Conservation (phyloP, 176 grass and related monocot species). For the Eragrostis nindensis region DNA sequence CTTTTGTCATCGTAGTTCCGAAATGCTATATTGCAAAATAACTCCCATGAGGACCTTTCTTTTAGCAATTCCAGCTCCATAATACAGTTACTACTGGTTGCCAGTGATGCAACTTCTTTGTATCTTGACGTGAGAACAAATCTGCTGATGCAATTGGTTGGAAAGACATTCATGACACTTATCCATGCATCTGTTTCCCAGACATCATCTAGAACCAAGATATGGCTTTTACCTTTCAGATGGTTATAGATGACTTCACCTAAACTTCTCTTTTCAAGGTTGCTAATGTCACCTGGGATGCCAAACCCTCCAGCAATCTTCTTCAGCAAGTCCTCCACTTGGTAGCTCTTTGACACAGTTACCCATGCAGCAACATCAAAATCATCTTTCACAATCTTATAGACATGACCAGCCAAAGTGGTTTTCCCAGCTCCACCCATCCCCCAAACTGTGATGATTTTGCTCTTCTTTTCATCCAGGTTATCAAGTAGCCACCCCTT, state of each 20-base stretch:
- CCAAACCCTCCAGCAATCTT: background rate
- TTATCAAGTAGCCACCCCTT: background rate
- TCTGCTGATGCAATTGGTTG: background rate
- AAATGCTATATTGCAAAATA: conserved; percentile 3
- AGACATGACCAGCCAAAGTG: conserved; percentile 22
- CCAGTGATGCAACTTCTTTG: background rate
- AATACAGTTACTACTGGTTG: background rate
- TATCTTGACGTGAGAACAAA: conserved; percentile 29
- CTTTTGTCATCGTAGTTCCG: background rate
- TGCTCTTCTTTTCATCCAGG: background rate
- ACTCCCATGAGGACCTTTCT: background rate
- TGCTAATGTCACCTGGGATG: background rate
- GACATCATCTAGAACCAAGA: conserved; percentile 30
- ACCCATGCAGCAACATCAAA: background rate
- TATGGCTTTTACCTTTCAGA: conserved; percentile 14
- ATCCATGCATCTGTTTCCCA: conserved; percentile 13
- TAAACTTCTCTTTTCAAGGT: background rate
- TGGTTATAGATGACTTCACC: background rate
- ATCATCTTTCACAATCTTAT: conserved; percentile 8
- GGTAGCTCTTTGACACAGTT: conserved; percentile 24
- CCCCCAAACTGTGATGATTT: background rate
- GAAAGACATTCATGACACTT: background rate
- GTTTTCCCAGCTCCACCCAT: conserved; percentile 19
- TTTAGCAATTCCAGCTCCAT: background rate
- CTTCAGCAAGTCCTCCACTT: background rate